These are phyloP conservation scores for Aspergillus brasiliensis DNA, from an alignment of 2,329 filamentous ascomycete species.

Conservation along the genomic window DNA sequence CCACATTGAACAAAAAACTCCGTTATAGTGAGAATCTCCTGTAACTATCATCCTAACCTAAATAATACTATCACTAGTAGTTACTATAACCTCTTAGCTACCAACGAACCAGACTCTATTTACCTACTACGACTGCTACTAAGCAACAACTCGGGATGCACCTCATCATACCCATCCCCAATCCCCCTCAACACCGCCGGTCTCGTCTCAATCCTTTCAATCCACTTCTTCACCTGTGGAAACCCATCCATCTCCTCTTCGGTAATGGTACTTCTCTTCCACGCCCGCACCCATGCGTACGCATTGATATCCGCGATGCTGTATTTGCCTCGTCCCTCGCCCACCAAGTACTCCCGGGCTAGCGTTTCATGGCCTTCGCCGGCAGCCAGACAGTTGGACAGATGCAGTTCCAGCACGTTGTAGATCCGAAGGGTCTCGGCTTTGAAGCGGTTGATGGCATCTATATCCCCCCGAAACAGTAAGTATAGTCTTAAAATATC, in stretches of 20 bases:
- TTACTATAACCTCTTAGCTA: no score
- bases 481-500: no score
- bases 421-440: background rate
- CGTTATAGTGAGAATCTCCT: no score
- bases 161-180: background rate
- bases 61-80: no score
- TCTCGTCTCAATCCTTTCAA: background rate
- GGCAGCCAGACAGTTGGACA: background rate
- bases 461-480: background rate
- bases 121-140: no score
- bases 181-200: background rate
- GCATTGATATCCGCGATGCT: conserved; percentile 8
- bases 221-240: background rate
- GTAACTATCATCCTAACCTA: no score
- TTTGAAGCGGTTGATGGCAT: background rate
- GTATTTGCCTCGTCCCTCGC: background rate
- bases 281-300: conserved; percentile 2
- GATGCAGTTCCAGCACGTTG: background rate
- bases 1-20: no score
- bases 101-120: no score
- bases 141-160: conserved; percentile 5
- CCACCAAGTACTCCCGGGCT: background rate
- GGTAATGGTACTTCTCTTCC: background rate
- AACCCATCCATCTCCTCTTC: background rate
- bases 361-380: no score